A percentile compares a stretch with the other conserved stretches of the same genome.
phyloP scores from a whole-genome alignment of 495 filamentous ascomycete genomes.

The Penicillium flavigenum region DNA sequence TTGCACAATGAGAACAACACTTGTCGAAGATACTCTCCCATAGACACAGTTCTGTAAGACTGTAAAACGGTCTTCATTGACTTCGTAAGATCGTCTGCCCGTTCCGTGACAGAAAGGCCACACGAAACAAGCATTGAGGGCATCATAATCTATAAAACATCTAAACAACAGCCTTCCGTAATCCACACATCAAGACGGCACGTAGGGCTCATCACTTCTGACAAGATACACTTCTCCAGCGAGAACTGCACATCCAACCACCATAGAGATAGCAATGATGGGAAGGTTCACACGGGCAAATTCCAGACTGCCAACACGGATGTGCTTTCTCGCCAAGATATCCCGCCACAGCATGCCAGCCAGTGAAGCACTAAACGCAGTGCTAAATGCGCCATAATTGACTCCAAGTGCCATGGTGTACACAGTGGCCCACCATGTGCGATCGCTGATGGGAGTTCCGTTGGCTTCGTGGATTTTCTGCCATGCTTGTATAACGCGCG shows the following conservation, averaged over 20 bases:
- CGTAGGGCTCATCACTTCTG: conserved; percentile 28
- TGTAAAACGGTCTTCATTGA: conserved; percentile 1
- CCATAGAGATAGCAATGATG: conserved; percentile 66
- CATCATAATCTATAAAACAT: conserved; percentile 7
- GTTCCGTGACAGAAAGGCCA: neutral
- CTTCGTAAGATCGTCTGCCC: conserved; percentile 10
- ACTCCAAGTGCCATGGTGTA: conserved; percentile 68
- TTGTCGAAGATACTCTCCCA: neutral
- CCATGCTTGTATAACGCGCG: conserved; percentile 64
- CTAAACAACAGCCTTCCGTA: neutral
- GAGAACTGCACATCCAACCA: conserved; percentile 57
- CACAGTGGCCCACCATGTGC: conserved; percentile 65
- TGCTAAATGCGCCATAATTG: conserved; percentile 68
- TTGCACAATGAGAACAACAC: neutral
- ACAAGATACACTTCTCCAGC: conserved; percentile 60
- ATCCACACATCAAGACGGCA: neutral
- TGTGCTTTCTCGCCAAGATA: conserved; percentile 62
- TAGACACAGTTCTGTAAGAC: neutral
- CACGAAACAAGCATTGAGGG: neutral
- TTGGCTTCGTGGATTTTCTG: conserved; percentile 50
- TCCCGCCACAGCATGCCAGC: conserved; percentile 66
- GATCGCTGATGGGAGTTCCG: conserved; percentile 47
- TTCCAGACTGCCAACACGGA: conserved; percentile 54
- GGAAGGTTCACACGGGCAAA: conserved; percentile 65
- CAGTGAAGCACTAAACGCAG: conserved; percentile 63